Evolutionary conservation across 2,329 filamentous ascomycete genomes (phyloP).

Genomic region (Fusarium nurragi): DNA sequence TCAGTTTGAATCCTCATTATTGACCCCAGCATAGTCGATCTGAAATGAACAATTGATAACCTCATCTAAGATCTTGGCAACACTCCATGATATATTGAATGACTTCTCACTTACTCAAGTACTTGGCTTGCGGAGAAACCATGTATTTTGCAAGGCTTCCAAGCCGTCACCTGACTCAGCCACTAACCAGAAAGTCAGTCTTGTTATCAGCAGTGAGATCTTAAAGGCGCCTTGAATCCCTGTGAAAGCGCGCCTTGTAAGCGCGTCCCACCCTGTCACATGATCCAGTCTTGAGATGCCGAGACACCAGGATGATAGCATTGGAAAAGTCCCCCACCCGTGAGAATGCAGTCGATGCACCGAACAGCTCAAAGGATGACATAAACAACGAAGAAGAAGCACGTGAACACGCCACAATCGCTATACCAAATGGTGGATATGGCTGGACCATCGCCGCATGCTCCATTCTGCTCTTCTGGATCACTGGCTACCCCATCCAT

Average conservation of each 20-base stretch:
- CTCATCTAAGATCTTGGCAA: no score
- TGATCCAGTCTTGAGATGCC: not conserved
- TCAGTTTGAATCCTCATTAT: no score
- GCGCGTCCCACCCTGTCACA: not conserved
- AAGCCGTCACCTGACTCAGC: no score
- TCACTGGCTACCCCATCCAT: not conserved
- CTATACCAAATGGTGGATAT: slow-evolving; percentile 9
- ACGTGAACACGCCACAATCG: slow-evolving; percentile 2
- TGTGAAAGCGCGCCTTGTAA: not conserved
- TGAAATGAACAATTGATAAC: no score
- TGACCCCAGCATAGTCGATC: no score
- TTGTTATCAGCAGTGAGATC: not conserved
- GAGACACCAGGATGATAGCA: not conserved
- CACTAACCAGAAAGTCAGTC: no score
- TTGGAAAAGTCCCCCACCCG: not conserved
- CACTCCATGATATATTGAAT: no score
- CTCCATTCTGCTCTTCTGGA: not conserved
- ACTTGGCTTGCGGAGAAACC: no score
- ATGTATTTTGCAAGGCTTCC: no score
- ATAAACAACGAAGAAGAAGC: not conserved
- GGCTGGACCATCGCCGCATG: slow-evolving; percentile 8
- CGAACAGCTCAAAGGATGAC: not conserved
- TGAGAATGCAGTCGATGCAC: not conserved
- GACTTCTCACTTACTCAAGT: no score
- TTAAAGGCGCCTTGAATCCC: not conserved